phyloP scores from a whole-genome alignment of 345 rosid genomes.

The Gossypium arboreum region DNA sequence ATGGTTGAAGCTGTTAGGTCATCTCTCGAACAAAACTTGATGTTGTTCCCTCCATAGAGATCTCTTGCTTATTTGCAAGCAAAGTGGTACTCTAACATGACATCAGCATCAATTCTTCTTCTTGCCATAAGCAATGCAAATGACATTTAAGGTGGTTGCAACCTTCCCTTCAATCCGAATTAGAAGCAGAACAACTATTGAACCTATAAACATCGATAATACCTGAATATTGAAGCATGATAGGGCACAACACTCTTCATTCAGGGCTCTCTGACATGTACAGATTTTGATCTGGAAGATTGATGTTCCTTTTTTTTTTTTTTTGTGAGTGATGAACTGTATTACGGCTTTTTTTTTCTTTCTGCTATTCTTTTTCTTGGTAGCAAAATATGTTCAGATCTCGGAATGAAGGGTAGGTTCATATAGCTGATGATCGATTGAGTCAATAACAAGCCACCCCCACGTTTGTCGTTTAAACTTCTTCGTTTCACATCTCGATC shows the following conservation, averaged over 20 bases:
- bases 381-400: slow-evolving; percentile 27
- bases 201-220: slow-evolving; percentile 42
- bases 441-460: slow-evolving; percentile 11
- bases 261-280: slow-evolving; percentile 35
- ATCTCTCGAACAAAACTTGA: too few species aligned
- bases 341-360: slow-evolving; percentile 35
- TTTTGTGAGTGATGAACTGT: slow-evolving; percentile 24
- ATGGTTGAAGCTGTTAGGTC: too few species aligned
- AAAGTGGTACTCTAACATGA: too few species aligned
- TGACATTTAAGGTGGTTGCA: too few species aligned
- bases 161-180: too few species aligned
- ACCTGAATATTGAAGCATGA: slow-evolving; percentile 49
- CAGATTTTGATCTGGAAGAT: slow-evolving; percentile 26
- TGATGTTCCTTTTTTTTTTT: slow-evolving; percentile 9
- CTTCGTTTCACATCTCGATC: slow-evolving; percentile 1
- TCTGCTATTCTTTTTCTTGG: slow-evolving; percentile 11
- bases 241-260: slow-evolving; percentile 37
- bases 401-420: slow-evolving; percentile 23
- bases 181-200: slow-evolving; percentile 37
- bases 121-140: too few species aligned
- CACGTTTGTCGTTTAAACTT: background rate
- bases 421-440: background rate
- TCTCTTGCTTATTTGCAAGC: too few species aligned
- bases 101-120: too few species aligned
- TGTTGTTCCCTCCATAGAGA: too few species aligned